These are phyloP conservation scores for Aspergillus versicolor DNA, from an alignment of 2,329 filamentous ascomycete species.

Conservation along the genomic window DNA sequence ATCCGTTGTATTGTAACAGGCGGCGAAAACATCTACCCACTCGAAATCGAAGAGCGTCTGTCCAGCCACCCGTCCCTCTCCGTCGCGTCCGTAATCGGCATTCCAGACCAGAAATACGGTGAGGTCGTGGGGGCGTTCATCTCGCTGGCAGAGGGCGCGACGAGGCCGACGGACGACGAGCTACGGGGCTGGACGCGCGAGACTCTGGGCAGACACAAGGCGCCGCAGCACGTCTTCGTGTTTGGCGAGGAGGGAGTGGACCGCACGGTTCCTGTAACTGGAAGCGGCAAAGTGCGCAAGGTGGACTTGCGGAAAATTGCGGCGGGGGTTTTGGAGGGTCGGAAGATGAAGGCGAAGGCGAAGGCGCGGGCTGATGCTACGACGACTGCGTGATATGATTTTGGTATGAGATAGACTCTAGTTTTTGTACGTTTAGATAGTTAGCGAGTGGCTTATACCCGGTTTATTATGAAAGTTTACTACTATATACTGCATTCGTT, in stretches of 20 bases:
- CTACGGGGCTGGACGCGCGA: slow-evolving; percentile 63
- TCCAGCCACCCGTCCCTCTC: slow-evolving; percentile 61
- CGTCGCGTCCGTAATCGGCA: slow-evolving; percentile 67
- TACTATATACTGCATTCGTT: not conserved
- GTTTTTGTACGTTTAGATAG: not conserved
- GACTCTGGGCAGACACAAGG: slow-evolving; percentile 65
- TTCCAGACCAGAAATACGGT: slow-evolving; percentile 69
- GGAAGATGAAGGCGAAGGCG: not conserved
- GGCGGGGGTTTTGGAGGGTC: slow-evolving; percentile 42
- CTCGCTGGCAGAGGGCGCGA: slow-evolving; percentile 27
- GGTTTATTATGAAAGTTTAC: not conserved
- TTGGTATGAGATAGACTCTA: not conserved
- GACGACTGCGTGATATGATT: too few relatives aligned
- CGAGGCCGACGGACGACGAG: slow-evolving; percentile 52
- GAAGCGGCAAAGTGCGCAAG: slow-evolving; percentile 70
- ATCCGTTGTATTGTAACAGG: slow-evolving; percentile 38
- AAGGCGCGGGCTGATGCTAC: too few relatives aligned
- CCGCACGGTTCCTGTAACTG: slow-evolving; percentile 61
- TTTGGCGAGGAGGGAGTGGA: slow-evolving; percentile 62
- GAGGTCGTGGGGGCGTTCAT: slow-evolving; percentile 70
- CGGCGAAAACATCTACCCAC: slow-evolving; percentile 71
- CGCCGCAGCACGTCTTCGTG: slow-evolving; percentile 73
- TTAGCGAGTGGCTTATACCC: not conserved
- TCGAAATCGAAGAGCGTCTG: slow-evolving; percentile 75
- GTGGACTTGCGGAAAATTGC: slow-evolving; percentile 53